Evolutionary conservation across 805 yeast genomes (phyloP), one percentile per base, ranked within the genome.

Genomic region (Ogataea pilisensis): DNA sequence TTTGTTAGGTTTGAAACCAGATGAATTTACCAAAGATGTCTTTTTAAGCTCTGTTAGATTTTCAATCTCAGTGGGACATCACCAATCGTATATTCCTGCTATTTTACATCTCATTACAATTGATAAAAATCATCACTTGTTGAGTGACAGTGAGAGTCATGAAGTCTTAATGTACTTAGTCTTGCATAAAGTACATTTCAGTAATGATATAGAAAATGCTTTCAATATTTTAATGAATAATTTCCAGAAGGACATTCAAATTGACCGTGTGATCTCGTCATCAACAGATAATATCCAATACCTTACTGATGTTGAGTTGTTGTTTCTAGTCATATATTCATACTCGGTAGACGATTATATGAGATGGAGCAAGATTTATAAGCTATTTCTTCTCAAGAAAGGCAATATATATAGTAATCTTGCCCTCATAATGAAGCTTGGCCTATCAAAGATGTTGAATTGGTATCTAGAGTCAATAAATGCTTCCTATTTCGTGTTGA

Each of bases 71-170:
- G 50, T 66, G 4, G 77, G 76, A 8, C 74, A 75, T 43, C 70
- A 72, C 50, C 75, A 76, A 44, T 68, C 82, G 1, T 79, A 76
- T 48, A 42, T 77, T 4, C 83, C 85, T 2, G 63, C 76, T 21
- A 66, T 77, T n/a, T 54, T 57, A 30, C 69, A 68, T 43, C 49
- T 78, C 20, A 53, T 76, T 19, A 55, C 55, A 8, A 50, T 49
- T 9, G 55, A 58, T 13, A 44, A 48, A 9, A 36, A 37, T 5
- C 18, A 33, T 5, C 31, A 27, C 1, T 45, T 61, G 11, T 53
- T 73, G 19, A 44, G 52, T 0, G 28, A 35, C 1, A 50, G 48
- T 0, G 79, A 75, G 48, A 43, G 53, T 1, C 54, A 56, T 24
- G 78, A 73, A 42, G 49, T 76, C 16, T 64, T 66, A 13, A 56